Evolutionary conservation across 2,329 filamentous ascomycete species (phyloP), one percentile per base, ranked within the genome.

Genomic region (Fusarium euwallaceae): DNA sequence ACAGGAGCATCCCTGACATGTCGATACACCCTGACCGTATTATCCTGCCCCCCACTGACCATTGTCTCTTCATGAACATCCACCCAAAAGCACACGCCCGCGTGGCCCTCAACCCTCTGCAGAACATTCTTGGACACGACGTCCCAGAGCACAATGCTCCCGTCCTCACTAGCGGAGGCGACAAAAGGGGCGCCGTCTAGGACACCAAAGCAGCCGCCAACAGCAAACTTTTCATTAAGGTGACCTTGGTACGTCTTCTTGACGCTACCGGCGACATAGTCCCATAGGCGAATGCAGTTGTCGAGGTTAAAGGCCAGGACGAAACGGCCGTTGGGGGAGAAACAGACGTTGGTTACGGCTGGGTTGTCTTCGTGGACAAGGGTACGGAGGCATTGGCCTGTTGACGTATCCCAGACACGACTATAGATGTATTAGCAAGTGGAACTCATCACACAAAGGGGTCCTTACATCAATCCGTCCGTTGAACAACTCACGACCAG

Each of bases 161-260:
- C 95, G 78, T 98, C 94, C 81, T 98, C 96, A 81, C 94, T 97
- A 0, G 95, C 95, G 37, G 93, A 93, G 0, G 92, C 93, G 17
- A 95, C 90, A 78, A 97, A 97, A 0, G 87, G 80, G 27, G 81
- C 78, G 4, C 78, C 81, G 14, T 78, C 84, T 51, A 83, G 78
- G 63, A 90, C 88, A 14, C 94, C 95, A 80, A 98, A 98, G 45
- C 92, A 92, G 5, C 95, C 94, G 4, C 91, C 91, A n/a, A 98
- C 88, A 74, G 94, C 96, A 83, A 93, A 98, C 71, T 92, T 92
- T 64, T 91, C 88, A 82, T 99, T 99, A 64, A 87, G 85, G 80
- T 98, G 97, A 0, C 97, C 97, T 81, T 98, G 95, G 83, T 98
- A 99, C 16, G 97, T 99, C 87, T 99, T 99, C 79, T 98, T 93